Evolutionary conservation across 2,329 filamentous ascomycete genomes (phyloP), one percentile per base, ranked within the genome.

Genomic region (Trichoderma harzianum): DNA sequence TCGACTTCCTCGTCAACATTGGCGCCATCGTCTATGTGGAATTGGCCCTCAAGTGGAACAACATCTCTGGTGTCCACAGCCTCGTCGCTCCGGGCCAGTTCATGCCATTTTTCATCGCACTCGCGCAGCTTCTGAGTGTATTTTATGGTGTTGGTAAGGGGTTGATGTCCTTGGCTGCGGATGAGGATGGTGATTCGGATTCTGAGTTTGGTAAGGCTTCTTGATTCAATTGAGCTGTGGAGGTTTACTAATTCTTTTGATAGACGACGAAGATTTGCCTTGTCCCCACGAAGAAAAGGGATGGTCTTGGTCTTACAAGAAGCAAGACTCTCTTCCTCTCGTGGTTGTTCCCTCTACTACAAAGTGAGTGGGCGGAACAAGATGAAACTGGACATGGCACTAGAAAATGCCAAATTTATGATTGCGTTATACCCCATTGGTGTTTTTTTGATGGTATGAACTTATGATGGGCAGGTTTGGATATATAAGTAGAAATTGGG

Each of bases 21-120:
- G 75, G 76, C 53, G 75, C 75, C 70, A 76, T 77, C 26, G 74
- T 74, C 24, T 77, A 75, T 69, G 76, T 77, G 16, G 76, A 77
- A 58, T 71, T 76, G 69, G 72, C 75, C 3, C 66, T 77, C n/a
- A 73, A 73, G 30, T 77, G 76, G 76, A 77, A 77, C 61, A 36
- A 72, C 58, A 74, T 78, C 66, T 61, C 71, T 2, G 72, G 55
- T 7, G 74, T 77, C n/a, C 71, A 77, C 58, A 72, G 69, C 7
- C 47, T 77, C 12, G 39, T 69, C 32, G 61, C 64, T 6, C 75
- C 76, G 2, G 76, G 76, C 21, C 76, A 77, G 58, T 76, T 77
- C n/a, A 77, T 77, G 74, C 76, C 76, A n/a, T 74, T 77, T 36
- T 71, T 77, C 67, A 74, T 77, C 64, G 70, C 76, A 1, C 36